These are phyloP conservation scores for Vitis riparia DNA, from an alignment of 164 flowering plant species.

Conservation along the genomic window DNA sequence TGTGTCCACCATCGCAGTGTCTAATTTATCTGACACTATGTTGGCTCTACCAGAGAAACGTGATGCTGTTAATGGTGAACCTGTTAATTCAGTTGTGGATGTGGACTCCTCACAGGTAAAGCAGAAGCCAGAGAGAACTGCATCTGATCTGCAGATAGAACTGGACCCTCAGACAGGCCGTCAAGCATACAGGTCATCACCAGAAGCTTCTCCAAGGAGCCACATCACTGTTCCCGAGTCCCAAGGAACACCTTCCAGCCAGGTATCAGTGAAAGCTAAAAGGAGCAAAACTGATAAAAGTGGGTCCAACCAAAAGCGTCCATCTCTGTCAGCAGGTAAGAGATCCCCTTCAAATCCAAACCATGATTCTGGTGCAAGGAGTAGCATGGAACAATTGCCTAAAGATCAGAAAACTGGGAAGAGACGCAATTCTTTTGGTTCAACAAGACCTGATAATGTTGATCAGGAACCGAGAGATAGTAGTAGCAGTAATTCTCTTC, in stretches of 20 bases:
- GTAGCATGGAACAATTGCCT: slow-evolving; percentile 46
- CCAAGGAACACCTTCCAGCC: slow-evolving; percentile 84
- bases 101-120: slow-evolving; percentile 19
- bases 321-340: slow-evolving; percentile 43
- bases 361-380: slow-evolving; percentile 53
- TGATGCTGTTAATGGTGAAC: slow-evolving; percentile 23
- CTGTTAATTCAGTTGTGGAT: slow-evolving; percentile 17
- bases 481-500: slow-evolving; percentile 57
- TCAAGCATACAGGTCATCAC: slow-evolving; percentile 39
- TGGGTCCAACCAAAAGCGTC: slow-evolving; percentile 38
- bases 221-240: slow-evolving; percentile 61
- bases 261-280: slow-evolving; percentile 54
- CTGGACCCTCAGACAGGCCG: slow-evolving; percentile 25
- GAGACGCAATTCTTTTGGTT: slow-evolving; percentile 72
- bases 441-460: slow-evolving; percentile 41
- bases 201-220: slow-evolving; percentile 75
- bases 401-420: slow-evolving; percentile 64
- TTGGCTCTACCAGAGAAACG: slow-evolving; percentile 29
- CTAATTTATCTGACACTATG: slow-evolving; percentile 20
- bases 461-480: slow-evolving; percentile 74
- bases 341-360: slow-evolving; percentile 43
- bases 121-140: slow-evolving; percentile 28
- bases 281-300: slow-evolving; percentile 40
- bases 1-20: slow-evolving; percentile 4
- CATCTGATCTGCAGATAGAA: slow-evolving; percentile 32